Conservation (phyloP, 176 grass and related monocot genomes). For the Rhynchospora tenuis region DNA sequence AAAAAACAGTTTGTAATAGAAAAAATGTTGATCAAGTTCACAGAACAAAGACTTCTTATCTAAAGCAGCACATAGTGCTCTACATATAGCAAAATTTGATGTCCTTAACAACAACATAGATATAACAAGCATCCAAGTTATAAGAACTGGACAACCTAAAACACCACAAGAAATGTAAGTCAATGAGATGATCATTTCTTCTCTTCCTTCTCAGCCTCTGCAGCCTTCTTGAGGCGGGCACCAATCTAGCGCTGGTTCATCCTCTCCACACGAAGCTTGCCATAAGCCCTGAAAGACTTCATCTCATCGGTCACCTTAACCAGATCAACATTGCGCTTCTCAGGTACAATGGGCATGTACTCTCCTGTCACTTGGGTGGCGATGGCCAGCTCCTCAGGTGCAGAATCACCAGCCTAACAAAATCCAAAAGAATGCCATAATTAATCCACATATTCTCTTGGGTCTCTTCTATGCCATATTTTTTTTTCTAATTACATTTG, state of each 20-base stretch:
- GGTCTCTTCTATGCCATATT: too few relatives aligned
- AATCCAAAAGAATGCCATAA: neutral
- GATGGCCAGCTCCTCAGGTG: constrained; percentile 70
- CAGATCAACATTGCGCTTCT: constrained; percentile 58
- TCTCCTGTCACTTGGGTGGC: constrained; percentile 81
- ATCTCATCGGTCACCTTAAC: constrained; percentile 85
- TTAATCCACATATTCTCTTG: neutral
- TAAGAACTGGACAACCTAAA: constrained; percentile 1
- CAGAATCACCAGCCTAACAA: constrained; percentile 74
- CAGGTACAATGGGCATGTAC: too few relatives aligned
- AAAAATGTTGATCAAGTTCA: neutral
- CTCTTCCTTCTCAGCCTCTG: constrained; percentile 70
- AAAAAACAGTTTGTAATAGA: neutral
- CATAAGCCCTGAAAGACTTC: constrained; percentile 78
- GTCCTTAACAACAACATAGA: constrained; percentile 15
- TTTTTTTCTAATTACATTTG: too few relatives aligned
- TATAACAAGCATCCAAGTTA: constrained; percentile 12
- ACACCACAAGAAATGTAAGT: neutral
- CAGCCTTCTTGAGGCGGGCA: too few relatives aligned
- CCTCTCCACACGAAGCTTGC: constrained; percentile 64
- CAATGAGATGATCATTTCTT: constrained; percentile 49
- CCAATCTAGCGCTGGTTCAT: constrained; percentile 70
- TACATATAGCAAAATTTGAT: constrained; percentile 25
- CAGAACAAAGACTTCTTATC: neutral
- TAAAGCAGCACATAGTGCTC: constrained; percentile 17